phyloP scores from a whole-genome alignment of 2,329 filamentous ascomycete species.

The Coniochaeta prunicola region DNA sequence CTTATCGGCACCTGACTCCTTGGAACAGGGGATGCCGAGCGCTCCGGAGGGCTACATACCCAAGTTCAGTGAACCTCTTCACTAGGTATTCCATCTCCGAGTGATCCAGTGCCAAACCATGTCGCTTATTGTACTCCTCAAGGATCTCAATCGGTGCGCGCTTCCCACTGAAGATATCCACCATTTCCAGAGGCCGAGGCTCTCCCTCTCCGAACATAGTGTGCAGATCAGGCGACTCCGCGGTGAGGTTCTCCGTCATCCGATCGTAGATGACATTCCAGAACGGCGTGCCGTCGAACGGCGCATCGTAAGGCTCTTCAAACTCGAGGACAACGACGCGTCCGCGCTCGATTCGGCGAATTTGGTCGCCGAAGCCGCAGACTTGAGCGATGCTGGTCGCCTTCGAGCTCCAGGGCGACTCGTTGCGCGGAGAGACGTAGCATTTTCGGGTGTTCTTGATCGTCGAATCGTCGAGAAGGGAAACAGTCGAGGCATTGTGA shows the following conservation, averaged over 20 bases:
- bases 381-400: conserved; percentile 91
- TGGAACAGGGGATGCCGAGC: background rate
- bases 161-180: conserved; percentile 63
- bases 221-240: conserved; percentile 59
- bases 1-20: background rate
- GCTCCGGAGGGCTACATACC: background rate
- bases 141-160: conserved; percentile 64
- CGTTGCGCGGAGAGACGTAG: conserved; percentile 63
- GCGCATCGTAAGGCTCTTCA: conserved; percentile 26
- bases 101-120: conserved; percentile 79
- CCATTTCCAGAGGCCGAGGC: conserved; percentile 59
- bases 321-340: conserved; percentile 66
- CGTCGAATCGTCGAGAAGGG: conserved; percentile 3
- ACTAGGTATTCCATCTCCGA: conserved; percentile 85
- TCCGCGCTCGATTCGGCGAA: conserved; percentile 80
- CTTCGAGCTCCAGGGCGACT: conserved; percentile 96
- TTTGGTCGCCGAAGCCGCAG: conserved; percentile 66
- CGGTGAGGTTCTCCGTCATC: conserved; percentile 83
- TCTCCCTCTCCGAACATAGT: conserved; percentile 70
- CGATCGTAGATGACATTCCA: conserved; percentile 78
- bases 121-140: conserved; percentile 72
- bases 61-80: conserved; percentile 65
- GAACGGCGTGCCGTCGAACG: conserved; percentile 27
- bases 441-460: conserved; percentile 22
- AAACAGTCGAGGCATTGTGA: conserved; percentile 18